phyloP scores from a whole-genome alignment of 2,329 filamentous ascomycete species.

The Furcasterigmium furcatum region DNA sequence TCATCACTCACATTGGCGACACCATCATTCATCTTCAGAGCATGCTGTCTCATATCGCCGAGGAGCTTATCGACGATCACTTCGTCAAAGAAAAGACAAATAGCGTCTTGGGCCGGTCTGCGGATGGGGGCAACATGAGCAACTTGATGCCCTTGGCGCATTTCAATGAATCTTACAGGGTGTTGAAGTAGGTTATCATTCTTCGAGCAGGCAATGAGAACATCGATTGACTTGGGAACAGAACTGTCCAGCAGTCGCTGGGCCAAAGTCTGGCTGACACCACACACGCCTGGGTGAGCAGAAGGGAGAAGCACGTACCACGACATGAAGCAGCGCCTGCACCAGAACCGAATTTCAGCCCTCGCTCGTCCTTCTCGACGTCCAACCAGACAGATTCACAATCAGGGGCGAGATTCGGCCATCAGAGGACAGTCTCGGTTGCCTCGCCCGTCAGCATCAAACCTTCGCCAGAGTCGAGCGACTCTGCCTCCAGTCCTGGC shows the following conservation, averaged over 20 bases:
- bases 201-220: neutral
- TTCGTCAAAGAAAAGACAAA: neutral
- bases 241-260: no score
- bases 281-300: no score
- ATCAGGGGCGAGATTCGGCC: neutral
- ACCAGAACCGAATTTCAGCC: conserved; percentile 3
- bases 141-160: neutral
- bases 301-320: no score
- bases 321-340: no score
- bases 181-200: neutral
- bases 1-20: conserved; percentile 1
- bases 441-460: neutral
- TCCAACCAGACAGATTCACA: neutral
- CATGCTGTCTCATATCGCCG: neutral
- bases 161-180: neutral
- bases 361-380: conserved; percentile 10
- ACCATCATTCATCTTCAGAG: conserved; percentile 1
- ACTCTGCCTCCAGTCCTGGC: neutral
- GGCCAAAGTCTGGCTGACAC: no score
- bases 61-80: neutral
- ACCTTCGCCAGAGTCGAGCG: neutral
- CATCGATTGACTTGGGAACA: no score
- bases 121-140: neutral
- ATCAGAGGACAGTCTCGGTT: neutral
- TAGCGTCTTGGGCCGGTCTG: neutral